Percentiles rank a stretch among this genome's conserved stretches.
Evolutionary conservation across 2,329 filamentous ascomycete species (phyloP).

Genomic region (Leptographium lundbergii): DNA sequence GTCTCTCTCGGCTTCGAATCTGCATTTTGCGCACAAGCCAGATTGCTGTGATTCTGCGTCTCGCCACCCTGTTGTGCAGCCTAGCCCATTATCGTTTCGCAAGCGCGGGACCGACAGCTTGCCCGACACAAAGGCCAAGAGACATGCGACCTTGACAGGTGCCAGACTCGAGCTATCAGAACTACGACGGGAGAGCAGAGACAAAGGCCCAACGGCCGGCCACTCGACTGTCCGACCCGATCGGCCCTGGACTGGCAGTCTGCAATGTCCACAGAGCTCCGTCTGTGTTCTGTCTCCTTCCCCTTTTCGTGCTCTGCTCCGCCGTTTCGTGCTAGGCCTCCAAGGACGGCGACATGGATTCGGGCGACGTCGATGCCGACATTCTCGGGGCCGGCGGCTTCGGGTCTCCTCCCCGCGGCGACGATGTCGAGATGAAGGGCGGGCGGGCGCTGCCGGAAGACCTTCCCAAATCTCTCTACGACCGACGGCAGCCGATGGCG

Average conservation of each 20-base stretch:
- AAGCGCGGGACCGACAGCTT: neutral
- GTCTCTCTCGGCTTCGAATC: neutral
- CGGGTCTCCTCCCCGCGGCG: slow-evolving; percentile 3
- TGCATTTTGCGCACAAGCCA: neutral
- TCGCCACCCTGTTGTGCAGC: neutral
- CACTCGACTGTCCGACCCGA: neutral
- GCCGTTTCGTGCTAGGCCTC: neutral
- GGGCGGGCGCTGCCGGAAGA: slow-evolving; percentile 59
- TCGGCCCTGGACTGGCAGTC: neutral
- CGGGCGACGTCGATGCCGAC: neutral
- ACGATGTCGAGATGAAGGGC: slow-evolving; percentile 21
- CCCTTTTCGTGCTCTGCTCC: too few species aligned
- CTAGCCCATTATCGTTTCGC: neutral
- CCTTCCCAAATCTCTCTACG: slow-evolving; percentile 82
- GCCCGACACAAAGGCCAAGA: neutral
- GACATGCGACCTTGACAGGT: neutral
- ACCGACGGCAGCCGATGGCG: slow-evolving; percentile 56
- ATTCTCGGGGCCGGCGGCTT: slow-evolving; percentile 4
- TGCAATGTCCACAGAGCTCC: neutral
- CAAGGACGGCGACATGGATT: neutral
- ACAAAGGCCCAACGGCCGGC: neutral
- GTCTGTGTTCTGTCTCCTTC: neutral
- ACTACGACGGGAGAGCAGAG: neutral
- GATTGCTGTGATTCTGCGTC: neutral
- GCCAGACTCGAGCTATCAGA: neutral